Evolutionary conservation across 495 filamentous ascomycete genomes (phyloP), one percentile per base, ranked within the genome.

Genomic region (Penicillium bovifimosum): DNA sequence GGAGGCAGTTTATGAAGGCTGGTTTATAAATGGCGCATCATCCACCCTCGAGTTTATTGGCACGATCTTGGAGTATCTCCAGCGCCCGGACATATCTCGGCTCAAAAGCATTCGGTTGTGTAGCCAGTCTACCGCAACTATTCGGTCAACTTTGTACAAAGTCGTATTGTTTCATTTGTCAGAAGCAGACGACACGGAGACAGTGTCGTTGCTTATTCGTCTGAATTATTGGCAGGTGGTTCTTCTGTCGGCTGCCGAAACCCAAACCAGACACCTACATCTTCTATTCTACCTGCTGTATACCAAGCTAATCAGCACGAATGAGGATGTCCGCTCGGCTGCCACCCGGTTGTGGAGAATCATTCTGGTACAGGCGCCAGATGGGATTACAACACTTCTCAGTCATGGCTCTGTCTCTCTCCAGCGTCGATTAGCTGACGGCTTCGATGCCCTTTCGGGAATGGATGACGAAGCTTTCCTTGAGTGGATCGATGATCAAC

Each of bases 161-260:
- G 76, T 95, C 10, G 77, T 86, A 13, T 75, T 97, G 26, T 80
- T 96, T 18, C 77, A 86, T 49, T 75, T 98, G 13, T 95, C 90
- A 3, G 90, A 96, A 58, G 78, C 88, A 47, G 86, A 91, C 47
- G 84, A 87, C 29, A 53, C 69, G 8, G 81, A 87, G 29, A 79
- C 86, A 4, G 65, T 86, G 4, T 65, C 73, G 6, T 88, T 90
- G 46, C 76, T 98, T 66, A 77, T 88, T 35, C 92, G 89, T 59
- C 78, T 98, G 56, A 80, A 86, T 2, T 97, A 97, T 65, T 98
- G 93, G 93, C 93, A 97, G 63, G 88, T 87, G 10, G 87, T 95
- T 20, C 78, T 96, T 31, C 73, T 96, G n/a, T 81, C 82, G 28
- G 79, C 86, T 26, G 79, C 90, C 7, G 85, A 88, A 18, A 73